Percentiles rank a stretch among this genome's conserved stretches.
Evolutionary conservation across 23 red algal species (phyloP).

Genomic region (Pyropia haitanensis): DNA sequence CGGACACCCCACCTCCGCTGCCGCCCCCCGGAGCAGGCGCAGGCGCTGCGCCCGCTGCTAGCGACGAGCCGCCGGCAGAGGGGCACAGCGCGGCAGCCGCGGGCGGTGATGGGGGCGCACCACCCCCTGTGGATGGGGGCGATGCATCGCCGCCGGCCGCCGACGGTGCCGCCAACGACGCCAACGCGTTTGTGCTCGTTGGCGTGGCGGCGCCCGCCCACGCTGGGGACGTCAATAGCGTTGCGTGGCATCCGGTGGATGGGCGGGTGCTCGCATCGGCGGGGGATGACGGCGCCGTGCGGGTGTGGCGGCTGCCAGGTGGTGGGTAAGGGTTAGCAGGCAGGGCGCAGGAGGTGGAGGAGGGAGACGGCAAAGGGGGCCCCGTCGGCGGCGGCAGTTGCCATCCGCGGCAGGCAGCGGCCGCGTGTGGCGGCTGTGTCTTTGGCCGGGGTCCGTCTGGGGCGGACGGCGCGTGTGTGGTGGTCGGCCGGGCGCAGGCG

Average conservation of each 20-base stretch:
- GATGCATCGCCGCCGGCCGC: not conserved
- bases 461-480: too few species aligned
- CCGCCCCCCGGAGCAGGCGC: not conserved
- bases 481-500: too few species aligned
- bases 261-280: slow-evolving; percentile 64
- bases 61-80: slow-evolving; percentile 6
- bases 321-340: too few species aligned
- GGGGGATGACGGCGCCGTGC: slow-evolving; percentile 72
- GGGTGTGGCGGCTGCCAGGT: slow-evolving; percentile 36
- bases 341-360: too few species aligned
- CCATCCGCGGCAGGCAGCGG: too few species aligned
- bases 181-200: slow-evolving; percentile 13
- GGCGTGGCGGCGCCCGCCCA: slow-evolving; percentile 31
- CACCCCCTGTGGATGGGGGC: not conserved
- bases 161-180: not conserved
- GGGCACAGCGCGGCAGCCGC: not conserved
- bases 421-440: too few species aligned
- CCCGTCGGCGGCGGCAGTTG: too few species aligned
- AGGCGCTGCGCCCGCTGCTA: too few species aligned
- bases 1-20: not conserved
- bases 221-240: slow-evolving; percentile 67
- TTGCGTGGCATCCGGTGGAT: slow-evolving; percentile 70
- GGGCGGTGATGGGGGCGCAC: not conserved
- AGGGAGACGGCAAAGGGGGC: too few species aligned
- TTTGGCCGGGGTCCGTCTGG: too few species aligned